phyloP scores from a whole-genome alignment of 192 early-diverging fungal species.

The Pilaira anomala region DNA sequence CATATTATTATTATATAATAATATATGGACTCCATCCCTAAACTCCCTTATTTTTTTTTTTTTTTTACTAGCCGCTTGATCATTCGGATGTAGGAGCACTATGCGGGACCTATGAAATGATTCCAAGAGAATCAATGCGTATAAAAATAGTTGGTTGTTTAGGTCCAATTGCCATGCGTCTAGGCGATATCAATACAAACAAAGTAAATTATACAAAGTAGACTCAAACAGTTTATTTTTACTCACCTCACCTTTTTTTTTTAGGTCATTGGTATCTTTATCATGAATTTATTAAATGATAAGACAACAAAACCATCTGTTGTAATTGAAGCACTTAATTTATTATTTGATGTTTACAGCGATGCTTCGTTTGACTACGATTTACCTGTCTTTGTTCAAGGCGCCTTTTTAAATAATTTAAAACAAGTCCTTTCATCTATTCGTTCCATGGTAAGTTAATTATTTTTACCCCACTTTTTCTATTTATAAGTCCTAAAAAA shows the following conservation, averaged over 20 bases:
- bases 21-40: background rate
- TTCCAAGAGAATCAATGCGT: conserved; percentile 44
- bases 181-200: conserved; percentile 60
- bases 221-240: background rate
- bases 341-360: conserved; percentile 87
- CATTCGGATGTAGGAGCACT: conserved; percentile 43
- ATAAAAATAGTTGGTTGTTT: conserved; percentile 75
- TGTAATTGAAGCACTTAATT: conserved; percentile 75
- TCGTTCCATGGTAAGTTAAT: conserved; percentile 46
- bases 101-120: conserved; percentile 42
- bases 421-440: conserved; percentile 50
- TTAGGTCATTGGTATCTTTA: conserved; percentile 64
- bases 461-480: background rate
- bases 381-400: conserved; percentile 74
- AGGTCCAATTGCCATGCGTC: conserved; percentile 69
- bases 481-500: background rate
- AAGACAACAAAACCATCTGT: conserved; percentile 37
- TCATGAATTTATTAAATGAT: conserved; percentile 49
- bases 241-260: background rate
- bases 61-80: conserved; percentile 37
- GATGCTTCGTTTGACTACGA: conserved; percentile 84
- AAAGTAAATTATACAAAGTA: conserved; percentile 46
- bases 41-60: background rate
- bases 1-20: background rate
- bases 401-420: conserved; percentile 59